Evolutionary conservation across 108 stramenopile genomes (phyloP).

Genomic region (Nitzschia putrida): DNA sequence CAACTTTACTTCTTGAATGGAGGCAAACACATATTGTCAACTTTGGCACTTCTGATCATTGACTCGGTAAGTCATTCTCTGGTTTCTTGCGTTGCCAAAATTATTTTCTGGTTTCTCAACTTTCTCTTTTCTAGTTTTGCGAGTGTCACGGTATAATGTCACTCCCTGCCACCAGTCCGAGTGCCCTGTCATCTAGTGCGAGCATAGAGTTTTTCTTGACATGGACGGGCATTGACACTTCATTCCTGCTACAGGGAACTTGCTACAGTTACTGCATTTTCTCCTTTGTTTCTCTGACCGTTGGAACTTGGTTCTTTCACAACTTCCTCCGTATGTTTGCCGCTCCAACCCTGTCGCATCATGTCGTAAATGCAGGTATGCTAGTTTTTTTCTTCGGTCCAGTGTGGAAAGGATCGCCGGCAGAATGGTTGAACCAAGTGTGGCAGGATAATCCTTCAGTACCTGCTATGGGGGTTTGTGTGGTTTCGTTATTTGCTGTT

Average conservation of each 20-base stretch:
- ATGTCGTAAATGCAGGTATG: constrained; percentile 13
- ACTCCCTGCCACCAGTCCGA: neutral
- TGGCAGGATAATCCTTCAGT: neutral
- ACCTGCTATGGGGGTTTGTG: neutral
- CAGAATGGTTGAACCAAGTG: neutral
- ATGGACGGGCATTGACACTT: constrained; percentile 7
- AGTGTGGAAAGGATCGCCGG: neutral
- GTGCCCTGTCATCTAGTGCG: neutral
- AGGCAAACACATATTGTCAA: neutral
- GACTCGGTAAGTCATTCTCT: constrained; percentile 4
- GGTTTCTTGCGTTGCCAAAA: neutral
- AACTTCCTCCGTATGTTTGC: constrained; percentile 24
- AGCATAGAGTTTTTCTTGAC: constrained; percentile 2
- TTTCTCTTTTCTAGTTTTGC: neutral
- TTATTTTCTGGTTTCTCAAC: neutral
- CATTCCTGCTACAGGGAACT: constrained; percentile 13
- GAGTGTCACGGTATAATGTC: neutral
- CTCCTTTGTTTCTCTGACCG: neutral
- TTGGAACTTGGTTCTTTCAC: constrained; percentile 10
- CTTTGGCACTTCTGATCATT: neutral
- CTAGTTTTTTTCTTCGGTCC: constrained; percentile 11
- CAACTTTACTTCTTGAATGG: neutral
- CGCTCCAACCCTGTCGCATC: constrained; percentile 23
- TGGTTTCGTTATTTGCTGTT: neutral
- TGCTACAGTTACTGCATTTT: constrained; percentile 27